Conservation (phyloP, 1,284 basidiomycete genomes). For the Cryptococcus jaspeensis region DNA sequence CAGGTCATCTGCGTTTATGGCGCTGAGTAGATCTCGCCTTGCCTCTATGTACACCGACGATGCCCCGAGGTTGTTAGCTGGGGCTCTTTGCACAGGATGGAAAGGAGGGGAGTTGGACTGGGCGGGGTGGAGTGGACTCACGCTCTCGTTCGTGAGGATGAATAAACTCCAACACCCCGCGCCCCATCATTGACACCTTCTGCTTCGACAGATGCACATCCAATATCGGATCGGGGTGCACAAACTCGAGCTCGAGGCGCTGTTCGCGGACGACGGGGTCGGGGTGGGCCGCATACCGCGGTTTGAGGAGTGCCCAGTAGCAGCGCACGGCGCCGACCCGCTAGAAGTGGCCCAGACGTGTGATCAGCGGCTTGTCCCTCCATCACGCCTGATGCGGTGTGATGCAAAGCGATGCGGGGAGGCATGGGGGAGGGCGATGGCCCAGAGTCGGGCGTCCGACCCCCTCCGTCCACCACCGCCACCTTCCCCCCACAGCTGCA, state of each 20-base stretch:
- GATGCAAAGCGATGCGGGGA: neutral
- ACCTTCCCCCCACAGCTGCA: too few relatives aligned
- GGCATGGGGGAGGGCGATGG: neutral
- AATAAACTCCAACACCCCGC: slow-evolving; percentile 77
- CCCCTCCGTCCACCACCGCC: too few relatives aligned
- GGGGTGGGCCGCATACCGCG: slow-evolving; percentile 16
- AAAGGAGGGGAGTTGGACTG: too few relatives aligned
- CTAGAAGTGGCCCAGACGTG: slow-evolving; percentile 10
- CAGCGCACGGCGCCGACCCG: slow-evolving; percentile 42
- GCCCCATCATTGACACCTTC: slow-evolving; percentile 66
- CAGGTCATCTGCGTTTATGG: slow-evolving; percentile 73
- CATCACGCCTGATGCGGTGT: neutral
- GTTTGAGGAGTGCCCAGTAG: slow-evolving; percentile 46
- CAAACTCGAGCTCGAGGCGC: slow-evolving; percentile 66
- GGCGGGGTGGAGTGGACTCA: slow-evolving; percentile 13
- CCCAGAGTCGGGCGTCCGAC: neutral
- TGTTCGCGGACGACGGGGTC: neutral
- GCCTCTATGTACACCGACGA: slow-evolving; percentile 54
- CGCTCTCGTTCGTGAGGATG: slow-evolving; percentile 84
- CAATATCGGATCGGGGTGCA: slow-evolving; percentile 86
- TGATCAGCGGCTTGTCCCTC: neutral
- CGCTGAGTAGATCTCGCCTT: slow-evolving; percentile 70
- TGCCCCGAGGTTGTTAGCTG: too few relatives aligned
- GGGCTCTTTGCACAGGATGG: too few relatives aligned
- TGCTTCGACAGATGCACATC: slow-evolving; percentile 71